Percentiles rank a stretch among this genome's conserved stretches.
phyloP scores from a whole-genome alignment of 2,329 filamentous ascomycete species.

The Didymellaceae sp. region DNA sequence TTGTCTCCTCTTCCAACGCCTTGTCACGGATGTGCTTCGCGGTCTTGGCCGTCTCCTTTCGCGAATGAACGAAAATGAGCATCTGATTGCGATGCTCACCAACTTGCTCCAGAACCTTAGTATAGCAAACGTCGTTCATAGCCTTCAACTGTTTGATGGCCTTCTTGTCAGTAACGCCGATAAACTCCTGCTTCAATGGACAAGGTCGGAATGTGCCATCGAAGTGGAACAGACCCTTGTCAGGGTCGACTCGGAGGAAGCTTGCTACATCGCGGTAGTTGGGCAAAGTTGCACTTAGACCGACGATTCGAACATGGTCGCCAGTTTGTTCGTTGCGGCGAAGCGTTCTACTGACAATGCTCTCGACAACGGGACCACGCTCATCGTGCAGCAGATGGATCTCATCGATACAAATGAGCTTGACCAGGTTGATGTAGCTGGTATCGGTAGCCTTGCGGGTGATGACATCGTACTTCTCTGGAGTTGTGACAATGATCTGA shows the following conservation, averaged over 20 bases:
- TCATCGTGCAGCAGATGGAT: conserved; percentile 98
- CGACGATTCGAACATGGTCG: conserved; percentile 88
- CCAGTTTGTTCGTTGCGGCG: conserved; percentile 92
- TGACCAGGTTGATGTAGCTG: conserved; percentile 96
- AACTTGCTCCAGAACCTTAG: conserved; percentile 95
- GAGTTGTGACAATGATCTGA: conserved; percentile 96
- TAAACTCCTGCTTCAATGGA: conserved; percentile 93
- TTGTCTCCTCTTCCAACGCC: conserved; percentile 94
- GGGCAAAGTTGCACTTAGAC: conserved; percentile 91
- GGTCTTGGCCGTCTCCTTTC: conserved; percentile 98
- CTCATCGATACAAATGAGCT: conserved; percentile 95
- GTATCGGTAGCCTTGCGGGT: conserved; percentile 96
- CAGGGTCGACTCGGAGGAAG: conserved; percentile 87
- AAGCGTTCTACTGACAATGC: conserved; percentile 93
- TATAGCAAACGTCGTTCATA: conserved; percentile 99
- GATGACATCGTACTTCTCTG: conserved; percentile 99
- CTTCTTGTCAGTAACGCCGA: conserved; percentile 96
- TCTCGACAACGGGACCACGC: conserved; percentile 93
- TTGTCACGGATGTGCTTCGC: conserved; percentile 96
- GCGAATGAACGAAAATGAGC: conserved; percentile 98
- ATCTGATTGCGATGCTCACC: conserved; percentile 94
- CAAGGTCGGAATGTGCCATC: conserved; percentile 94
- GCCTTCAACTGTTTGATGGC: conserved; percentile 98
- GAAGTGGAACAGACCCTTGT: conserved; percentile 92
- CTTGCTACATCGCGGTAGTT: conserved; percentile 97